Percentiles rank a stretch among this genome's conserved stretches.
Evolutionary conservation across 495 filamentous ascomycete species (phyloP).

Genomic region (Tuber umbilicatum): DNA sequence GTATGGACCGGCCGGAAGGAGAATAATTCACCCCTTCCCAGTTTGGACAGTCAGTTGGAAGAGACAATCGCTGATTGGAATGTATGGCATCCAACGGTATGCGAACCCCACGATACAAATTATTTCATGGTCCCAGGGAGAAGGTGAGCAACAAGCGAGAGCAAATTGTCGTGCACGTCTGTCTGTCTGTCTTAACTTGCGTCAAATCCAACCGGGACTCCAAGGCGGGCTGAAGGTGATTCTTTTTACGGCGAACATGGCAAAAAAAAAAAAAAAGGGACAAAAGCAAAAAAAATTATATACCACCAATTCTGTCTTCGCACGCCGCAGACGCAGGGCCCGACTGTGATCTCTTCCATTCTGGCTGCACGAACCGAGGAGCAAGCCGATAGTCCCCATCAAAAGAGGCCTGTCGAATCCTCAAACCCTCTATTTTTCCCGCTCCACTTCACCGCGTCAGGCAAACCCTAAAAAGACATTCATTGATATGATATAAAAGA

Average conservation of each 20-base stretch:
- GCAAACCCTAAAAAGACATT: not conserved
- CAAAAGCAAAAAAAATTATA: slow-evolving; percentile 31
- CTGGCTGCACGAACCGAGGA: slow-evolving; percentile 6
- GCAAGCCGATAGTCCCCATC: not conserved
- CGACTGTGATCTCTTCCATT: slow-evolving; percentile 23
- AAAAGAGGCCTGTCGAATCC: not conserved
- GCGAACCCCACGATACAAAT: not conserved
- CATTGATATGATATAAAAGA: not conserved
- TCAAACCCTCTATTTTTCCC: not conserved
- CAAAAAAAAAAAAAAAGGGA: slow-evolving; percentile 22
- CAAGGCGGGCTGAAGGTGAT: not conserved
- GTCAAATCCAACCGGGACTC: not conserved
- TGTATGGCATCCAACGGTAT: not conserved
- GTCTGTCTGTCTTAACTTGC: not conserved
- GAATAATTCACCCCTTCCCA: not conserved
- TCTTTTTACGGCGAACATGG: slow-evolving; percentile 6
- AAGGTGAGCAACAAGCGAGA: not conserved
- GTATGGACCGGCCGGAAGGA: not conserved
- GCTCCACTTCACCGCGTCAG: not conserved
- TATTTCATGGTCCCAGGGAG: not conserved
- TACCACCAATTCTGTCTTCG: slow-evolving; percentile 22
- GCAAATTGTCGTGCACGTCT: not conserved
- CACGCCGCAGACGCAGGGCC: slow-evolving; percentile 33
- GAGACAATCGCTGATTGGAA: not conserved
- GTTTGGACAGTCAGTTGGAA: not conserved